Evolutionary conservation across 345 rosid species (phyloP).

Genomic region (Lagerstroemia speciosa): DNA sequence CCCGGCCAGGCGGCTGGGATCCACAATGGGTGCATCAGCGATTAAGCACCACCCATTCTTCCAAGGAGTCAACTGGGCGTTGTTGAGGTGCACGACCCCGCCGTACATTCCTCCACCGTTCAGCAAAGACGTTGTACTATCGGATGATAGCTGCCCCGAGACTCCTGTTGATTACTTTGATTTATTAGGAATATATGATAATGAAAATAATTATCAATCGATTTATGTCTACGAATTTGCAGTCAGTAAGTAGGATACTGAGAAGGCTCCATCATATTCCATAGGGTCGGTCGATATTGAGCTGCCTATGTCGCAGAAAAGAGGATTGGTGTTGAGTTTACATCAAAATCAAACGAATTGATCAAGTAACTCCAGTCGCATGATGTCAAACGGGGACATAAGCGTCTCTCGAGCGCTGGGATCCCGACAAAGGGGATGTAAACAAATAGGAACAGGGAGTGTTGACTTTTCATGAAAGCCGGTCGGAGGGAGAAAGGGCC

Average conservation of each 20-base stretch:
- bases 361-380: not conserved
- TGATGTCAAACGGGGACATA: too few relatives aligned
- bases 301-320: too few relatives aligned
- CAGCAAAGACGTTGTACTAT: conserved; percentile 37
- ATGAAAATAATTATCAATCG: too few relatives aligned
- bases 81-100: conserved; percentile 70
- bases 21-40: conserved; percentile 71
- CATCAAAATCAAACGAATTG: not conserved
- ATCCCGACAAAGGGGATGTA: not conserved
- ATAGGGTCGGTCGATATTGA: too few relatives aligned
- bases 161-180: conserved; percentile 75
- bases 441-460: not conserved
- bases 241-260: too few relatives aligned
- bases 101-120: conserved; percentile 75
- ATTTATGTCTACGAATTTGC: too few relatives aligned
- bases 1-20: conserved; percentile 65
- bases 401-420: not conserved
- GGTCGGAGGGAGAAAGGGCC: not conserved
- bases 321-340: too few relatives aligned
- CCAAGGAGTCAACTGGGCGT: conserved; percentile 87
- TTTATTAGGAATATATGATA: not conserved
- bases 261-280: too few relatives aligned
- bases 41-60: conserved; percentile 78
- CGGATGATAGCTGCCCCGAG: conserved; percentile 59
- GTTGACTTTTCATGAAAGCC: not conserved